phyloP scores from a whole-genome alignment of 257 asterid genomes.

The Perilla frutescens region DNA sequence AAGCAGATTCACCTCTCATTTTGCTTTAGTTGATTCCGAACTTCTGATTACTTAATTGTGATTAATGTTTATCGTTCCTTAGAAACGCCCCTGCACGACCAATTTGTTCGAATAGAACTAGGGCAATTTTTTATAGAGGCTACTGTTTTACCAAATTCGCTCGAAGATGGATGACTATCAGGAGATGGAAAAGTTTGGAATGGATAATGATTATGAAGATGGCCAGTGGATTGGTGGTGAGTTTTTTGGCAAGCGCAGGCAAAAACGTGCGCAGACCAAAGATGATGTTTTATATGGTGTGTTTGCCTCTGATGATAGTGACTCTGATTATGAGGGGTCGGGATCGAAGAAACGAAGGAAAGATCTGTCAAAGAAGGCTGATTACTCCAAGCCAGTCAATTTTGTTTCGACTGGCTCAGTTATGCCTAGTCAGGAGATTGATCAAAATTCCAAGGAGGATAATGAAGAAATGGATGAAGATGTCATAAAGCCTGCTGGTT shows the following conservation, averaged over 20 bases:
- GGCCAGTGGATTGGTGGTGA: conserved; percentile 79
- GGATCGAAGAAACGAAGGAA: conserved; percentile 78
- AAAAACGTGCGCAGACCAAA: conserved; percentile 67
- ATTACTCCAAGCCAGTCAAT: conserved; percentile 74
- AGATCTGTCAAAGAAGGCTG: conserved; percentile 52
- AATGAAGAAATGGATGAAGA: conserved; percentile 44
- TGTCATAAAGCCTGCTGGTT: conserved; percentile 45
- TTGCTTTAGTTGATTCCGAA: conserved; percentile 10
- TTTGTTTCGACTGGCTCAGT: conserved; percentile 71
- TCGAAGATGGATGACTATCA: conserved; percentile 74
- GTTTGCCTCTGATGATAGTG: conserved; percentile 78
- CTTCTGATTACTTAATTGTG: background rate
- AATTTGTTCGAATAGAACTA: conserved; percentile 19
- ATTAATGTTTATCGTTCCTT: background rate
- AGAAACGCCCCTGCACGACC: background rate
- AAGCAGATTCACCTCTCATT: background rate
- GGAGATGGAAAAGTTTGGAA: conserved; percentile 78
- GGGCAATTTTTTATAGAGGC: conserved; percentile 19
- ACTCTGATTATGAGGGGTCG: conserved; percentile 66
- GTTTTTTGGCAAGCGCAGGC: conserved; percentile 60
- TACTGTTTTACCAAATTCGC: conserved; percentile 5
- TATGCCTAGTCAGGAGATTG: conserved; percentile 71
- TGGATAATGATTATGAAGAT: conserved; percentile 86
- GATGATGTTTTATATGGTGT: conserved; percentile 82
- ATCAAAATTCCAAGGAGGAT: conserved; percentile 53